A percentile compares a stretch with the other conserved stretches of the same genome.
These are phyloP conservation scores for Naumovozyma castellii DNA, from an alignment of 805 yeast genomes.

Conservation along the genomic window DNA sequence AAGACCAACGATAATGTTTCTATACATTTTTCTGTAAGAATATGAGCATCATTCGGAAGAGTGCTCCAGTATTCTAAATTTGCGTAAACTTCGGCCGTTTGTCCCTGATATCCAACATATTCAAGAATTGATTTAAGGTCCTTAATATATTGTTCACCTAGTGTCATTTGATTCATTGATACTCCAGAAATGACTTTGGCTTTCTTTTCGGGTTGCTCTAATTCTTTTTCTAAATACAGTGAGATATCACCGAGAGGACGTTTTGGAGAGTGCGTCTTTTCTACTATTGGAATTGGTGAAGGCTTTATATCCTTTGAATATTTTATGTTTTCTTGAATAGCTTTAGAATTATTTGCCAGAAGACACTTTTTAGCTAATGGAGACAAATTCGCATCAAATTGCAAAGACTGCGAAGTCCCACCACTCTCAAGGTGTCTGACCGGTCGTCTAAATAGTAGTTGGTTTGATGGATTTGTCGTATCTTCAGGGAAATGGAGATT, in stretches of 20 bases:
- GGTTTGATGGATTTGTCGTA: no score
- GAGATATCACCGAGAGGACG: neutral
- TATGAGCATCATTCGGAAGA: slow-evolving; percentile 6
- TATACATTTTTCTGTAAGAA: slow-evolving; percentile 11
- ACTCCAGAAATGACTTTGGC: slow-evolving; percentile 13
- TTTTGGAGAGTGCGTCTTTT: neutral
- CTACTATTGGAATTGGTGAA: neutral
- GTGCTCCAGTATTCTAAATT: slow-evolving; percentile 16
- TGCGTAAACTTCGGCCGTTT: neutral
- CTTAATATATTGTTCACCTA: slow-evolving; percentile 16
- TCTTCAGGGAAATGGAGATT: no score
- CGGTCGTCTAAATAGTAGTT: no score
- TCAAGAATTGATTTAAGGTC: slow-evolving; percentile 13
- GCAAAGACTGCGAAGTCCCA: no score
- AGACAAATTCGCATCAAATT: slow-evolving; percentile 12
- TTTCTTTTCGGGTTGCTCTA: slow-evolving; percentile 7
- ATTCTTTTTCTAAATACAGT: neutral
- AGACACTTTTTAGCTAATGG: slow-evolving; percentile 16
- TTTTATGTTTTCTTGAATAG: neutral
- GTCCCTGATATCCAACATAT: slow-evolving; percentile 5
- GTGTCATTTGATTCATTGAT: slow-evolving; percentile 15
- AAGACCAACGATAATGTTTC: slow-evolving; percentile 11
- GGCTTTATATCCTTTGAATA: neutral
- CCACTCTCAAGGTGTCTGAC: no score
- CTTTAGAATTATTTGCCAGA: slow-evolving; percentile 1